Evolutionary conservation across 1,284 basidiomycete genomes (phyloP).

Genomic region (Sanghuangporus sanghuang): DNA sequence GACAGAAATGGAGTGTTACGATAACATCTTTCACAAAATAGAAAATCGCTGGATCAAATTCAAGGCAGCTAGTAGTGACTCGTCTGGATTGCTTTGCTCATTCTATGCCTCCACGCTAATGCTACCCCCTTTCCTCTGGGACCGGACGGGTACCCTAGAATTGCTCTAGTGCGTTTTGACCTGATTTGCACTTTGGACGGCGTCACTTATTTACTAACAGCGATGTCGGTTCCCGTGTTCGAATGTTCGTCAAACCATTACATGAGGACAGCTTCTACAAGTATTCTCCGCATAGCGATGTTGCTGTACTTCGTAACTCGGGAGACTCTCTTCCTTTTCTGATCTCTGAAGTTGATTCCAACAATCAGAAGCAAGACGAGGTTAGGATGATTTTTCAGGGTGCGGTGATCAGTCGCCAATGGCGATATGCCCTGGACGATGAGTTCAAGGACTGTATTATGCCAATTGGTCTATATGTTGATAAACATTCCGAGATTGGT

Average conservation of each 20-base stretch:
- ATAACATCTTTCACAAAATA: background rate
- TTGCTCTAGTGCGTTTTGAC: background rate
- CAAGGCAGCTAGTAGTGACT: background rate
- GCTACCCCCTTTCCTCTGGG: background rate
- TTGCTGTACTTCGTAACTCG: background rate
- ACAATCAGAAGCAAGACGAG: background rate
- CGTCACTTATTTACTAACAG: background rate
- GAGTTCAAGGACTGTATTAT: background rate
- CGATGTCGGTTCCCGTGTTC: background rate
- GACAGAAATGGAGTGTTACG: background rate
- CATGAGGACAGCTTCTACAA: background rate
- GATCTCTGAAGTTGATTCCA: background rate
- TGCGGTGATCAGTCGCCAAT: background rate
- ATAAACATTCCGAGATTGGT: background rate
- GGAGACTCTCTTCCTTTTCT: background rate
- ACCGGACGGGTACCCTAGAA: background rate
- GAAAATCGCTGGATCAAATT: background rate
- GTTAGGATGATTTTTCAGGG: background rate
- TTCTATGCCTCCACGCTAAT: background rate
- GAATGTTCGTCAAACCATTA: background rate
- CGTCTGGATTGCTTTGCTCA: background rate
- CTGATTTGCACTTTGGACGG: background rate
- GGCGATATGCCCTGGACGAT: background rate
- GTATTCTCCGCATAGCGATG: background rate
- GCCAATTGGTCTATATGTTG: background rate